phyloP scores from a whole-genome alignment of 176 grass and related monocot genomes.

The Phoenix roebelenii region DNA sequence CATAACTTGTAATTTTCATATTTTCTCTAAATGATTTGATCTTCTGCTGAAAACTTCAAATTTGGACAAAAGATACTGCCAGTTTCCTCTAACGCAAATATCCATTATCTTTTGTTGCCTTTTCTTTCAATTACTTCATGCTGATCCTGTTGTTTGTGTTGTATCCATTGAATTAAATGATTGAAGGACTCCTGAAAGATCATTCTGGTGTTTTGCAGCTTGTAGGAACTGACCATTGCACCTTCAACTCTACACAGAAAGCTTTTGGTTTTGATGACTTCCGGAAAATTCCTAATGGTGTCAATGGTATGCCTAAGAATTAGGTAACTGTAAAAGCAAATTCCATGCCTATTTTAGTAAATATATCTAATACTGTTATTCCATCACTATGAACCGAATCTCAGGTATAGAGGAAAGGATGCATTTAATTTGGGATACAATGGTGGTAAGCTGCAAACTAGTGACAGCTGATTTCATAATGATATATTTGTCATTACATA shows the following conservation, averaged over 20 bases:
- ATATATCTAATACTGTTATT: constrained; percentile 10
- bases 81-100: too few relatives aligned
- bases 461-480: neutral
- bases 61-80: too few relatives aligned
- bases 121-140: too few relatives aligned
- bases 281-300: constrained; percentile 88
- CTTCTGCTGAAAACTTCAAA: too few relatives aligned
- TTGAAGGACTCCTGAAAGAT: too few relatives aligned
- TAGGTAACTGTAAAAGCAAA: too few relatives aligned
- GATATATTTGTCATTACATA: neutral
- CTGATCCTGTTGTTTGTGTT: too few relatives aligned
- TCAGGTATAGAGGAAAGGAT: constrained; percentile 88
- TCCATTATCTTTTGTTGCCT: too few relatives aligned
- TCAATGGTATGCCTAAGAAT: constrained; percentile 51
- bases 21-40: too few relatives aligned
- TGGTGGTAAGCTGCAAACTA: constrained; percentile 64
- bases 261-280: constrained; percentile 84
- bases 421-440: constrained; percentile 87
- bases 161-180: too few relatives aligned
- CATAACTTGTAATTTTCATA: too few relatives aligned
- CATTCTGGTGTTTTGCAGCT: constrained; percentile 44
- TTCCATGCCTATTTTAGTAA: neutral
- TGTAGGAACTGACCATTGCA: constrained; percentile 94
- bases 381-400: neutral
- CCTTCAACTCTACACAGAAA: constrained; percentile 95